A percentile compares a stretch with the other conserved stretches of the same genome.
These are phyloP conservation scores for Wickerhamomyces strasburgensis DNA, from an alignment of 805 yeast genomes.

Conservation along the genomic window DNA sequence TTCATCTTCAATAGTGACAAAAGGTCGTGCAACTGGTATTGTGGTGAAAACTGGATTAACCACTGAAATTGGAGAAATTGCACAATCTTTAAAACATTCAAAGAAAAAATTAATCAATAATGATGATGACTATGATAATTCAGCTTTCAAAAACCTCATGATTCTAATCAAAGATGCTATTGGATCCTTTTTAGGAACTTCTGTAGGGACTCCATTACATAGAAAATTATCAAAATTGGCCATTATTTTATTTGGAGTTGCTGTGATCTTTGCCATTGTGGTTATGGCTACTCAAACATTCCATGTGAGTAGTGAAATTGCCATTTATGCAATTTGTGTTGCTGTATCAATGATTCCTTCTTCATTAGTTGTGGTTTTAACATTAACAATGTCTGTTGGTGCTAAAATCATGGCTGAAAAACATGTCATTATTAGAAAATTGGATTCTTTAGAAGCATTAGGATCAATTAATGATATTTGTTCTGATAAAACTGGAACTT, in stretches of 20 bases:
- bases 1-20: slow-evolving; percentile 63
- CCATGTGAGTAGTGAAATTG: slow-evolving; percentile 72
- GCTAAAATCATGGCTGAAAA: slow-evolving; percentile 64
- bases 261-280: slow-evolving; percentile 80
- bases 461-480: slow-evolving; percentile 79
- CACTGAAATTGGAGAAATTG: slow-evolving; percentile 75
- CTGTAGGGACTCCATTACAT: slow-evolving; percentile 79
- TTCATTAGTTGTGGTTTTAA: slow-evolving; percentile 70
- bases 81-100: slow-evolving; percentile 47
- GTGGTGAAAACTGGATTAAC: slow-evolving; percentile 62
- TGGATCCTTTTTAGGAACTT: slow-evolving; percentile 70
- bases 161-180: slow-evolving; percentile 46
- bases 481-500: slow-evolving; percentile 80
- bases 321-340: slow-evolving; percentile 84
- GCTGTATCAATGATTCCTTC: slow-evolving; percentile 78
- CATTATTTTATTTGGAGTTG: slow-evolving; percentile 61
- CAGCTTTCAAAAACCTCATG: slow-evolving; percentile 32
- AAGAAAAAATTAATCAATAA: slow-evolving; percentile 38
- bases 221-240: slow-evolving; percentile 74
- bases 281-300: slow-evolving; percentile 83
- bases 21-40: slow-evolving; percentile 71
- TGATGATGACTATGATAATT: slow-evolving; percentile 32
- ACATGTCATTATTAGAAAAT: slow-evolving; percentile 68
- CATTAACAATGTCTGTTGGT: slow-evolving; percentile 84
- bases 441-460: slow-evolving; percentile 72